Base-by-base conservation (phyloP, 768 basidiomycete genomes). In the Pluteus cervinus region DNA sequence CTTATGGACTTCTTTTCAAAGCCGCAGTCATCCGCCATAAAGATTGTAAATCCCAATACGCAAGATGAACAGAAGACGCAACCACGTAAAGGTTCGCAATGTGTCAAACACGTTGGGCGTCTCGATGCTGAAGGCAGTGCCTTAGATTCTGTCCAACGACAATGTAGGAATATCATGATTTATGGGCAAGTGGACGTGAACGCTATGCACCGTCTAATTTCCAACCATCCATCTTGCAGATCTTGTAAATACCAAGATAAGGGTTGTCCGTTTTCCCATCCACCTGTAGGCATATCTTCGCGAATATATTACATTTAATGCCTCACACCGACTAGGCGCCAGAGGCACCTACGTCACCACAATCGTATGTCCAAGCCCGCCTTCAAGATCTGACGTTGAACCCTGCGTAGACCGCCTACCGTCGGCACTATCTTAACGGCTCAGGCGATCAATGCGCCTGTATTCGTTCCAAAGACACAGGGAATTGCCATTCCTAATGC, bases 161-260 rank as follows among this genome's bases (percentile, higher is more conserved):
- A 91, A 52, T 96, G 91, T 62, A 79, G 86, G 54, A 94, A 96
- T 66, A 79, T 92, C 36, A 66, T 86, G 57, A 92, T 94, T 45
- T 86, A 92, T 55, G 91, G 92, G 90, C 92, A 62, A 46, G 58
- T 46, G 24, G 4, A 7, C 23, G 43, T 20, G 28, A 21, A 20
- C 12, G 0, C 33, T 14, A 14, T 29, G 11, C 15, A 22, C 24
- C 16, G 15, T 24, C 18, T n/a, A 18, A 14, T 2, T 32, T 10
- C 12, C 24, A 29, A 7, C 7, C 25, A 33, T 20, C 33, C 44
- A 24, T 29, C 37, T 39, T 11, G 6, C 40, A 91, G 89, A 28
- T 80, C 71, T 40, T 93, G 90, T 66, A 83, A 85, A 64, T 89
- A 72, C 48, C 77, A 91, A 61, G 84, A 86, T 52, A 86, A 86